These are phyloP conservation scores for Poa pratensis DNA, from an alignment of 176 grass and related monocot genomes.

Conservation along the genomic window DNA sequence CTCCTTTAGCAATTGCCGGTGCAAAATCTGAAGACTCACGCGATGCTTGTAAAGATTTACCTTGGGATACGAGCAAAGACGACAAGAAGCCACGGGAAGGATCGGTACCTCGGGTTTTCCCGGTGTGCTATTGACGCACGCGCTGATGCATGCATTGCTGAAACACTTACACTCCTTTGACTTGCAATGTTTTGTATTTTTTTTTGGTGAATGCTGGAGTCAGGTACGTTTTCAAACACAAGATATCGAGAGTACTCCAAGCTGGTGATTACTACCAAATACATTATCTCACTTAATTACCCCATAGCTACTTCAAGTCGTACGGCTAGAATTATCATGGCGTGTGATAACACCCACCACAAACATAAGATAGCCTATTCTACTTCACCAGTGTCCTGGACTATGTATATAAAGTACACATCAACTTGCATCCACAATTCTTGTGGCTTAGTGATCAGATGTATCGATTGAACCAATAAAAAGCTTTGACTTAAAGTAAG, in stretches of 20 bases:
- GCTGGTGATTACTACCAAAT: not conserved
- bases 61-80: not conserved
- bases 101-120: not conserved
- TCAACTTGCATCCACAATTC: not conserved
- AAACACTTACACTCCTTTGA: slow-evolving; percentile 4
- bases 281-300: not conserved
- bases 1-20: not conserved
- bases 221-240: not conserved
- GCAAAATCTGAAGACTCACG: not conserved
- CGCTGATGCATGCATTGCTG: slow-evolving; percentile 38
- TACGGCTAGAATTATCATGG: slow-evolving; percentile 3
- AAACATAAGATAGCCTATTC: slow-evolving; percentile 44
- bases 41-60: not conserved
- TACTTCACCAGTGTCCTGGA: not conserved
- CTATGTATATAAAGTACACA: not conserved
- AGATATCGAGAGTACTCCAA: not conserved
- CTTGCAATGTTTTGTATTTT: not conserved
- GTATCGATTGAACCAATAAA: too few species aligned
- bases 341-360: slow-evolving; percentile 51
- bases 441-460: not conserved
- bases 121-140: slow-evolving; percentile 39
- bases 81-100: slow-evolving; percentile 5
- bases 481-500: not conserved
- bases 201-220: not conserved
- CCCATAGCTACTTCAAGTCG: not conserved